These are phyloP conservation scores for Curvularia sp. DNA, from an alignment of 2,329 filamentous ascomycete genomes.

Conservation along the genomic window DNA sequence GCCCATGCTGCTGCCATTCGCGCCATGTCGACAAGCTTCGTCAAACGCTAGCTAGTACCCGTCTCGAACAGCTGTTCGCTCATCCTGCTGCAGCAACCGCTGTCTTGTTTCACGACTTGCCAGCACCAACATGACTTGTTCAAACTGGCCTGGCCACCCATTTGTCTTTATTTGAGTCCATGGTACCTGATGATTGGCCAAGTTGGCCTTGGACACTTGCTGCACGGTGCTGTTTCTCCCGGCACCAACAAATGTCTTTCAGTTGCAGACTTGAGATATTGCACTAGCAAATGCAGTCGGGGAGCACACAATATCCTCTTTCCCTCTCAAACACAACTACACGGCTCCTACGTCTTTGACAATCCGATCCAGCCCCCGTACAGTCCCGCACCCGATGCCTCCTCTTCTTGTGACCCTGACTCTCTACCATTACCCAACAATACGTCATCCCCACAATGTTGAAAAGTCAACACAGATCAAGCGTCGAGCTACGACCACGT, in stretches of 20 bases:
- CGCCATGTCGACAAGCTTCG: constrained; percentile 17
- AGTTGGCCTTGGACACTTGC: not conserved
- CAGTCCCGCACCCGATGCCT: not conserved
- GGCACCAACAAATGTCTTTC: not conserved
- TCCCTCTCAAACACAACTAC: not conserved
- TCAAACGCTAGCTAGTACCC: constrained; percentile 9
- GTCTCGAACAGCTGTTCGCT: constrained; percentile 13
- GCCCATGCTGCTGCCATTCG: constrained; percentile 20
- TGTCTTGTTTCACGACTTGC: constrained; percentile 2
- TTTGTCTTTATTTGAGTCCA: not conserved
- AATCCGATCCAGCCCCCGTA: not conserved
- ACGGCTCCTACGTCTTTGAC: not conserved
- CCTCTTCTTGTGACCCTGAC: not conserved
- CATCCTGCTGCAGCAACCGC: not conserved
- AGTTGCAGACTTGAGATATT: not conserved
- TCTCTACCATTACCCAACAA: not conserved
- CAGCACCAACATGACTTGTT: not conserved
- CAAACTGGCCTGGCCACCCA: not conserved
- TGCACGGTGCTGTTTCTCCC: not conserved
- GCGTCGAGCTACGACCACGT: constrained; percentile 2
- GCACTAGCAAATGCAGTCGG: not conserved
- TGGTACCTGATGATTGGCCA: not conserved
- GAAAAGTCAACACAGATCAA: constrained; percentile 2
- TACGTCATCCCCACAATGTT: constrained; percentile 8
- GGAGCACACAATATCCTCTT: too few species aligned